phyloP scores from a whole-genome alignment of 164 flowering plant genomes.

The Umbilicus rupestris region DNA sequence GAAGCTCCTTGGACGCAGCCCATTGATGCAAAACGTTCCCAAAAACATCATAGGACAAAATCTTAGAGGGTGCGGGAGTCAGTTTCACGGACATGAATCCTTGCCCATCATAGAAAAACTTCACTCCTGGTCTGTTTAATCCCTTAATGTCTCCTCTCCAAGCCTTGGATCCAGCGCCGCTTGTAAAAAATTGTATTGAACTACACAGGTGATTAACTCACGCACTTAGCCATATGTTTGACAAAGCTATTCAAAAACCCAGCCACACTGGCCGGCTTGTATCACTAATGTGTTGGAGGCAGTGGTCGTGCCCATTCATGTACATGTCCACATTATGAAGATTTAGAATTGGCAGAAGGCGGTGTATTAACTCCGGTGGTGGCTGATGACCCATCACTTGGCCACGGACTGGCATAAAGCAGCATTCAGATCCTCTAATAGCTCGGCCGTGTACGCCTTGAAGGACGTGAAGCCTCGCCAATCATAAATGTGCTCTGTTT shows the following conservation, averaged over 20 bases:
- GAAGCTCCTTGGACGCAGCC: conserved; percentile 20
- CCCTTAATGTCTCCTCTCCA: conserved; percentile 45
- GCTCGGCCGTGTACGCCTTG: conserved; percentile 24
- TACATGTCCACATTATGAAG: conserved; percentile 49
- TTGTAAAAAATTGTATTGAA: conserved; percentile 44
- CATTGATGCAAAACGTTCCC: conserved; percentile 41
- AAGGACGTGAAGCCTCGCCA: conserved; percentile 43
- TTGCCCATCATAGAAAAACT: conserved; percentile 60
- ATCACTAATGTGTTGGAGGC: conserved; percentile 47
- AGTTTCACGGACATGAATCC: conserved; percentile 41
- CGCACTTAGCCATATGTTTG: too few species aligned
- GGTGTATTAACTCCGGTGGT: conserved; percentile 30
- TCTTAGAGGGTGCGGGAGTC: conserved; percentile 14
- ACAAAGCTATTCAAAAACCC: too few species aligned
- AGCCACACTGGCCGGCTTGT: too few species aligned
- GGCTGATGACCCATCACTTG: conserved; percentile 66
- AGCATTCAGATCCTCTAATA: conserved; percentile 41
- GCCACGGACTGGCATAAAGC: conserved; percentile 44
- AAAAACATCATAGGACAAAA: conserved; percentile 38
- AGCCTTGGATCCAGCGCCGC: conserved; percentile 71
- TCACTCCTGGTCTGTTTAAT: conserved; percentile 20
- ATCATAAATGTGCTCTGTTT: conserved; percentile 30
- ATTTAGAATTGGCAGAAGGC: conserved; percentile 57
- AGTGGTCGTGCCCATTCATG: conserved; percentile 72
- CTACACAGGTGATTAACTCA: conserved; percentile 26